phyloP scores from a whole-genome alignment of 441 rosid species.

The Euphorbia celastroides region DNA sequence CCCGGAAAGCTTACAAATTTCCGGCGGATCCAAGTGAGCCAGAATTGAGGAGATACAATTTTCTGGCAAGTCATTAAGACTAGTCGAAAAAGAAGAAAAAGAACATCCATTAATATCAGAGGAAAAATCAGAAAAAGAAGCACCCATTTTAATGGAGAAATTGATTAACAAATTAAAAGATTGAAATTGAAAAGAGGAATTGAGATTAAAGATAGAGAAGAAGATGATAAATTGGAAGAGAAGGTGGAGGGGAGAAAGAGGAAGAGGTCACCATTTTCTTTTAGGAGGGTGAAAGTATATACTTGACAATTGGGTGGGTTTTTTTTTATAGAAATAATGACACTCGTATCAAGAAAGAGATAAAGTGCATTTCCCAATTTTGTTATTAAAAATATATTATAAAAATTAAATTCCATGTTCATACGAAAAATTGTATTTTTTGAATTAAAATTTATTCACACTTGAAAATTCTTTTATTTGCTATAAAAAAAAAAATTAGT shows the following conservation, averaged over 20 bases:
- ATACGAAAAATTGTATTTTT: too few species aligned
- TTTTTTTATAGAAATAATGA: conserved; percentile 4
- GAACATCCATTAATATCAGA: conserved; percentile 20
- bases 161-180: neutral
- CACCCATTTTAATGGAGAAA: conserved; percentile 36
- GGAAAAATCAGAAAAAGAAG: conserved; percentile 29
- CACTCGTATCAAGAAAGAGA: neutral
- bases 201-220: conserved; percentile 46
- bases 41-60: conserved; percentile 61
- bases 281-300: conserved; percentile 2
- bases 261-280: conserved; percentile 25
- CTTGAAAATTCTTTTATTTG: too few species aligned
- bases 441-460: too few species aligned
- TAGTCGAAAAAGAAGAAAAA: conserved; percentile 20
- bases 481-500: too few species aligned
- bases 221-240: conserved; percentile 36
- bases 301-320: neutral
- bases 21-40: conserved; percentile 56
- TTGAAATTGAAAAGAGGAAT: neutral
- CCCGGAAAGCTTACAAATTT: conserved; percentile 63
- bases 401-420: too few species aligned
- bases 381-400: too few species aligned
- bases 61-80: conserved; percentile 71
- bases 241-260: conserved; percentile 33
- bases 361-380: conserved; percentile 9